Base-by-base conservation (phyloP, 2,329 filamentous ascomycete genomes). In the Fusarium guadeloupense region DNA sequence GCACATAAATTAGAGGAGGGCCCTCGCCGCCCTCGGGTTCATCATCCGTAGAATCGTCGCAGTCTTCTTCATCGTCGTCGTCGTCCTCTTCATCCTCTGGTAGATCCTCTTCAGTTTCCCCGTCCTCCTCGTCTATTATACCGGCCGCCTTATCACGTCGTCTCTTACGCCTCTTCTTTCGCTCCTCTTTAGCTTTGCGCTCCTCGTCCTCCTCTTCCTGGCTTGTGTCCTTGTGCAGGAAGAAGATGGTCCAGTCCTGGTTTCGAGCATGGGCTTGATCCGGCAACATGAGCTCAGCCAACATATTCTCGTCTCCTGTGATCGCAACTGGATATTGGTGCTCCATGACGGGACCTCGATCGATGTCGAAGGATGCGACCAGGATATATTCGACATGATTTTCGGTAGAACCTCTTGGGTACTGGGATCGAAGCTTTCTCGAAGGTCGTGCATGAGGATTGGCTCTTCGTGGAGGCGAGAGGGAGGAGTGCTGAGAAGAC, bases 171-270 rank as follows among this genome's bases (percentile, higher is more conserved):
- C 77, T 76, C 65, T 76, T 79, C 50, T 74, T 81, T 68, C 83
- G 78, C 66, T 82, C 80, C 69, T 82, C 79, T 64, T 84, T 88
- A 33, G 81, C 81, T 49, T 79, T 81, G 58, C 81, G 81, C 67
- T 92, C 89, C 52, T 88, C 85, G 25, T 93, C 90, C 57, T 96
- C 93, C 53, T 94, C 91, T 56, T 91, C 89, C 44, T 89, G 87
- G 57, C 87, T 93, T 4, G 89, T 91, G 74, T 99, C 95, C 75
- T 98, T 98, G 79, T 99, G 95, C 52, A 99, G 76, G 74, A 99
- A 99, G 80, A 99, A 99, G 50, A 98, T 97, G 35, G 95, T 99
- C 95, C 95, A 99, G 75, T 99, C 95, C 77, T 98, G 93, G 71
- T 91, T 94, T 33, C 95, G 87, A 59, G 95, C 88, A 77, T 99